Base-by-base conservation (phyloP, 2,329 filamentous ascomycete species). In the Diplodia scrobiculata region DNA sequence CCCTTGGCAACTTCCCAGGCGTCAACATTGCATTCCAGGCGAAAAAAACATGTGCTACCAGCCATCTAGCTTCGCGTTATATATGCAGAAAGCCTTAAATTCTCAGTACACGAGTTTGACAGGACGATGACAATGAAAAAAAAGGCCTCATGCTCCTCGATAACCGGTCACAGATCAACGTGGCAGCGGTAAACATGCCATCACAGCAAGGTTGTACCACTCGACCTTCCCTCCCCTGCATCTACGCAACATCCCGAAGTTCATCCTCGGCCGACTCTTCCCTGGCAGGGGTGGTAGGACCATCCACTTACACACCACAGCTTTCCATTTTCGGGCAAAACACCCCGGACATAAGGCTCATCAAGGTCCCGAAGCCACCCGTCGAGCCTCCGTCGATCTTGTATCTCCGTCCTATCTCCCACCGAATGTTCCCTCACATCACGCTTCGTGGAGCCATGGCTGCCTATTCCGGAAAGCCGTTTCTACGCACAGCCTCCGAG, bases 181-280 rank as follows among this genome's bases (percentile, higher is more conserved):
- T 41, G 7, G 38, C 38, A 14, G 25, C 25, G 25, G 38, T 41
- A 41, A 41, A 17, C 17, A 41, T 41, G 38, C 14, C 38, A 41
- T 17, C 13, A 17, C 17, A 13, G 14, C 36, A 41, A 17, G 36
- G 14, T 5, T 41, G 14, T 41, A 5, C 36, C 14, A 41, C 38
- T 17, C 38, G 38, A 41, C 17, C 17, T 2, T 41, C 17, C 10
- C 47, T n/a, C 47, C 47, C 25, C 47, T 50, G 13, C 47, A 21
- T 50, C 47, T 27, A 21, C 6, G 6, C 38, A 2, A 50, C 11
- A 13, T 17, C 27, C 27, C 25, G 51, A 53, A 29, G 14, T 53
- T 53, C 25, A 32, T 13, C 51, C 51, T 53, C 51, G 51, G 51
- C 51, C 51, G 51, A 32, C 27, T 17, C 51, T 53, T 14, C 51